A percentile compares a stretch with the other conserved stretches of the same genome.
These are phyloP conservation scores for Vitis labrusca DNA, from an alignment of 164 flowering plant genomes.

Conservation along the genomic window DNA sequence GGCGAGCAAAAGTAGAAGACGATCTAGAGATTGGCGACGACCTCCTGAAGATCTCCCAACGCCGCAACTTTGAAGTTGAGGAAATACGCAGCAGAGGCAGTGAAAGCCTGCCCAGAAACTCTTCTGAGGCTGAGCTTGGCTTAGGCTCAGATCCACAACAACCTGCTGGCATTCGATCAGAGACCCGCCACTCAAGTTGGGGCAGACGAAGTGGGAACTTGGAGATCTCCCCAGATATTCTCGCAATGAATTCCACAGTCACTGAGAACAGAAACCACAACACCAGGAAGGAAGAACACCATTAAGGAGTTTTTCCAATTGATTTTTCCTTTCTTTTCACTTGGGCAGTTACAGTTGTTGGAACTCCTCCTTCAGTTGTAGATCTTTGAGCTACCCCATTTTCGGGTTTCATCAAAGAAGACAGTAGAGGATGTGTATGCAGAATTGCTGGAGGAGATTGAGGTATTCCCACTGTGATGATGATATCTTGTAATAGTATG, in stretches of 20 bases:
- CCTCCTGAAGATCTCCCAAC: constrained; percentile 33
- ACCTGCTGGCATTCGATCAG: constrained; percentile 23
- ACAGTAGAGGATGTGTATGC: too few relatives aligned
- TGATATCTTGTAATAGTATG: too few relatives aligned
- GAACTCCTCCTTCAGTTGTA: too few relatives aligned
- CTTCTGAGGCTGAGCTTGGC: constrained; percentile 2
- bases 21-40: constrained; percentile 30
- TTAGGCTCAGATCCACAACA: background rate
- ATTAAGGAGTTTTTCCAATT: background rate
- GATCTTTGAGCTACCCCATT: too few relatives aligned
- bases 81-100: constrained; percentile 3
- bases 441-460: too few relatives aligned
- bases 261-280: constrained; percentile 13
- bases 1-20: constrained; percentile 30
- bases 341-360: too few relatives aligned
- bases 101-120: background rate
- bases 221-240: constrained; percentile 46
- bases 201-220: constrained; percentile 50
- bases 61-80: constrained; percentile 10
- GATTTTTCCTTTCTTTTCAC: too few relatives aligned
- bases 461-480: too few relatives aligned
- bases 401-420: too few relatives aligned
- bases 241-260: too few relatives aligned
- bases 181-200: constrained; percentile 39
- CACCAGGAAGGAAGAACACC: constrained; percentile 9